These are phyloP conservation scores for Myriosclerotinia curreyana DNA, from an alignment of 2,329 filamentous ascomycete genomes.

Conservation along the genomic window DNA sequence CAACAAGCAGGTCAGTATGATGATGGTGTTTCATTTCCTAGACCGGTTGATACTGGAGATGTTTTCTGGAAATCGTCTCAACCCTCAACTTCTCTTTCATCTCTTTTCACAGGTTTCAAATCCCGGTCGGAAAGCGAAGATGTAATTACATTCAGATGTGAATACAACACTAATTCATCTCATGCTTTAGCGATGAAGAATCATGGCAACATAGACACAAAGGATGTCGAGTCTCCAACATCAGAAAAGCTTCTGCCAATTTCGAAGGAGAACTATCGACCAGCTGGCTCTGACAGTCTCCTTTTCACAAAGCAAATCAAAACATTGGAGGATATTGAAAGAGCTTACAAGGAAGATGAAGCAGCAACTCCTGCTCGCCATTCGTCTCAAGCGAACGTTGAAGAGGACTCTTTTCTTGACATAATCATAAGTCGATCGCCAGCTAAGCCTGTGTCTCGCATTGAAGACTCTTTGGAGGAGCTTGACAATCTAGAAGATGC, in stretches of 20 bases:
- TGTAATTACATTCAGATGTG: constrained; percentile 1
- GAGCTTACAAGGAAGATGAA: constrained; percentile 21
- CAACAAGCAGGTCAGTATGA: constrained; percentile 39
- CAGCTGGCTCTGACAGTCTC: not conserved
- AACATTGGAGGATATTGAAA: constrained; percentile 37
- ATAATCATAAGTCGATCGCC: constrained; percentile 41
- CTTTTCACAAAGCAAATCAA: constrained; percentile 26
- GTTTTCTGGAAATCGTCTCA: constrained; percentile 19
- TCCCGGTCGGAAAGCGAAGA: constrained; percentile 18
- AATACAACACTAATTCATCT: constrained; percentile 22
- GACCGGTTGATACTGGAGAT: constrained; percentile 14
- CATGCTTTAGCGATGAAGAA: constrained; percentile 29
- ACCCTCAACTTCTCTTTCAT: constrained; percentile 21
- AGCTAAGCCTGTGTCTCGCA: constrained; percentile 46
- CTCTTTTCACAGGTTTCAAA: constrained; percentile 24
- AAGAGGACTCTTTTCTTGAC: constrained; percentile 41
- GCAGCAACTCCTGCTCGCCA: constrained; percentile 6
- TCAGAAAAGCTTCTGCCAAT: not conserved
- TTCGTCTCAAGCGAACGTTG: constrained; percentile 20
- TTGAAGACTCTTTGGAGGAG: constrained; percentile 63
- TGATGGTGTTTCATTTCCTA: constrained; percentile 25
- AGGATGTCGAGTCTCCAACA: constrained; percentile 2
- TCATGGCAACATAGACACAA: not conserved
- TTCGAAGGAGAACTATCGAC: not conserved
- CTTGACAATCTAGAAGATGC: constrained; percentile 61